Evolutionary conservation across 108 stramenopile genomes (phyloP).

Genomic region (Fistulifera solaris): DNA sequence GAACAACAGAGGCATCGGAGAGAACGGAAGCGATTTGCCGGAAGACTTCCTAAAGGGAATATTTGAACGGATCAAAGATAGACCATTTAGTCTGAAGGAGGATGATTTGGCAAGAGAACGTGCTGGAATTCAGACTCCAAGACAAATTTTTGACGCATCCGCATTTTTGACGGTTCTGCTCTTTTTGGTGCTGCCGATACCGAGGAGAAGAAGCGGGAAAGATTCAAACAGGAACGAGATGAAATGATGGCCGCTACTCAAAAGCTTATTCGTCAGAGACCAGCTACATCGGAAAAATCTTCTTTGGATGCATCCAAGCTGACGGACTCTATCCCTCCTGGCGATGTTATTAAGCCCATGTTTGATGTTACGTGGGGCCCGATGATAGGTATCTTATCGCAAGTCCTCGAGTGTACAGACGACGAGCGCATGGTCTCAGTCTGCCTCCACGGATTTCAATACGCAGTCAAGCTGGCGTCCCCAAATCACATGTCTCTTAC

Average conservation of each 20-base stretch:
- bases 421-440: conserved; percentile 71
- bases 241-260: conserved; percentile 89
- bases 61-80: conserved; percentile 87
- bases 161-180: conserved; percentile 59
- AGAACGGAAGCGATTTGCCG: conserved; percentile 88
- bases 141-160: conserved; percentile 37
- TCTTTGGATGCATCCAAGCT: not conserved
- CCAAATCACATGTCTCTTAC: conserved; percentile 78
- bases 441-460: conserved; percentile 81
- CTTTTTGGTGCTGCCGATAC: conserved; percentile 39
- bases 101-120: conserved; percentile 80
- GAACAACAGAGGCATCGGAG: conserved; percentile 94
- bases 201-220: conserved; percentile 69
- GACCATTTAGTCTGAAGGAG: conserved; percentile 94
- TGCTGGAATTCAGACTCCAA: conserved; percentile 24
- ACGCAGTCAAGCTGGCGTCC: conserved; percentile 67
- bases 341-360: conserved; percentile 86
- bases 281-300: not conserved
- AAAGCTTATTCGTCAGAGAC: conserved; percentile 32
- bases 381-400: conserved; percentile 86
- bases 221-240: conserved; percentile 87
- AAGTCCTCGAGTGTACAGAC: conserved; percentile 75
- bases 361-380: conserved; percentile 99
- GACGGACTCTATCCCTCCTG: conserved; percentile 50
- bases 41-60: conserved; percentile 85